Conservation (phyloP, 805 yeast genomes). For the Ogataea ramenticola region DNA sequence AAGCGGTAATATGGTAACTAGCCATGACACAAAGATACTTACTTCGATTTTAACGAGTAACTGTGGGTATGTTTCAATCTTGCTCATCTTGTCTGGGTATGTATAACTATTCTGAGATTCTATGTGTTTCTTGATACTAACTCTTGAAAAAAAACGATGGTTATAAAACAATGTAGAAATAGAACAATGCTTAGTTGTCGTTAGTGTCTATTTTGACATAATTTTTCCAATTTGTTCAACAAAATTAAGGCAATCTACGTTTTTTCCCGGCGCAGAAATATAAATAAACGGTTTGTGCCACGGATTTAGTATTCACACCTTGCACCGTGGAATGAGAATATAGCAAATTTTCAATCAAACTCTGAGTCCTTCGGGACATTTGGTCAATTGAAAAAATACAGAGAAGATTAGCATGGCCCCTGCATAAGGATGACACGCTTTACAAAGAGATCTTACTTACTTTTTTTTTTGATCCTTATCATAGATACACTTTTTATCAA, state of each 20-base stretch:
- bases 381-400: constrained; percentile 99
- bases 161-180: background rate
- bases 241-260: too few relatives aligned
- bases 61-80: background rate
- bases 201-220: background rate
- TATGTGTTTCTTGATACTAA: too few relatives aligned
- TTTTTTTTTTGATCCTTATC: constrained; percentile 48
- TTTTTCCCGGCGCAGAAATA: too few relatives aligned
- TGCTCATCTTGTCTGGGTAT: background rate
- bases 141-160: background rate
- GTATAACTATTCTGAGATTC: too few relatives aligned
- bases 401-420: constrained; percentile 99
- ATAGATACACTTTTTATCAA: too few relatives aligned
- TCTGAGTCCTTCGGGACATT: constrained; percentile 66
- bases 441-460: constrained; percentile 97
- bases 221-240: background rate
- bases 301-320: background rate
- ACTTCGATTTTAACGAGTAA: background rate
- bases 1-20: background rate
- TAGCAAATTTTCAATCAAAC: background rate
- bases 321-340: background rate
- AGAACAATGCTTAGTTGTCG: too few relatives aligned
- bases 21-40: background rate
- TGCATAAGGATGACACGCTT: constrained; percentile 99
- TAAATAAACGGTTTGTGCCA: background rate